Evolutionary conservation across 768 basidiomycete species (phyloP), one percentile per base, ranked within the genome.

Genomic region (Pulveroboletus ravenelii): DNA sequence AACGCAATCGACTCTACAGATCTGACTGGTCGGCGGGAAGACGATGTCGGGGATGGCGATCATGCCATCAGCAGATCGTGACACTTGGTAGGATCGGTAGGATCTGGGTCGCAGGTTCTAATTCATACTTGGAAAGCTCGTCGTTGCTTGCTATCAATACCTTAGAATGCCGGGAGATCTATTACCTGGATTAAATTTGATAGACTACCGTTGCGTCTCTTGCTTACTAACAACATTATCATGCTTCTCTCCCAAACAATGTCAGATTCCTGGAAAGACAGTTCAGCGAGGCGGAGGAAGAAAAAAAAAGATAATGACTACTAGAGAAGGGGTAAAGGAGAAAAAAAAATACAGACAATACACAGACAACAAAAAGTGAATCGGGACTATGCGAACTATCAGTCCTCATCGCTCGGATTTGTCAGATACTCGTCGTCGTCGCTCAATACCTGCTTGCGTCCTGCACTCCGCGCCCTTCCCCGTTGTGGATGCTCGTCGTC

Each of bases 361-460:
- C 60, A 59, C 48, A 39, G 20, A 51, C 53, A 35, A 25, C 32
- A 35, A 10, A 23, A 20, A 10, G 29, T 18, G 18, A 17, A 18
- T 15, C 10, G 41, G 32, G 25, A 18, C 23, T 9, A 14, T 10
- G 27, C 20, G 41, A 3, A 41, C 42, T 10, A 66, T 67, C 64
- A 75, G 18, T 89, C 87, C 20, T 89, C 87, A 50, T 89, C 88
- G 55, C 84, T 87, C 25, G 82, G 83, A 18, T 63, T 64, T 49
- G 87, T 87, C 62, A 88, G 70, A 63, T 84, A 83, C 63, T 79
- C 77, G 20, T 79, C 77, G 41, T 65, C 64, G 55, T 89, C 87
- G 56, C 87, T 89, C 67, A 89, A 71, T 45, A 90, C 78, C 67
- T 85, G 84, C 64, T 82, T 87, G 54, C 87, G 76, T 29, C 79